Conservation (phyloP, 2,329 filamentous ascomycete genomes). For the Hypoxylon sp. region DNA sequence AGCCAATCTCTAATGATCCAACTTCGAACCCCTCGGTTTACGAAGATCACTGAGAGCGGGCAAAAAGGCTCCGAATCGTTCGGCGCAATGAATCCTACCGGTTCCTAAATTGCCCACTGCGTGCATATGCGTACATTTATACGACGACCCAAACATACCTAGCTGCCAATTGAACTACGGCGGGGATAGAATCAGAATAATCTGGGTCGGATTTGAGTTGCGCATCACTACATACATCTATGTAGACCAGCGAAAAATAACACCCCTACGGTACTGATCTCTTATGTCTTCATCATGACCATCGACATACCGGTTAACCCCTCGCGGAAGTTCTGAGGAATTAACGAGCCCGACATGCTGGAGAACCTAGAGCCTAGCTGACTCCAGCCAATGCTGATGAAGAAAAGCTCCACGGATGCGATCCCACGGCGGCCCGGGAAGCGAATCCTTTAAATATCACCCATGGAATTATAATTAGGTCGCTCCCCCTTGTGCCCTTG, state of each 20-base stretch:
- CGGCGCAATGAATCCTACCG: conserved; percentile 19
- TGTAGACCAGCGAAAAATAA: neutral
- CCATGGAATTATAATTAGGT: conserved; percentile 33
- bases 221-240: neutral
- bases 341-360: conserved; percentile 12
- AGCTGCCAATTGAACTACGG: conserved; percentile 3
- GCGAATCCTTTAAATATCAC: conserved; percentile 31
- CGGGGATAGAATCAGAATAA: neutral
- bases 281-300: neutral
- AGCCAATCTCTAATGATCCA: conserved; percentile 13
- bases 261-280: neutral
- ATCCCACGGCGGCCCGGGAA: conserved; percentile 22
- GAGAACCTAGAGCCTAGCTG: conserved; percentile 10
- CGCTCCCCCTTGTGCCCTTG: neutral
- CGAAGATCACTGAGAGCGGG: conserved; percentile 6
- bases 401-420: conserved; percentile 5
- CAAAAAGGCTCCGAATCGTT: conserved; percentile 5
- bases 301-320: neutral
- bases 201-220: neutral
- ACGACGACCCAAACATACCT: conserved; percentile 1
- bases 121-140: conserved; percentile 21
- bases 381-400: conserved; percentile 15
- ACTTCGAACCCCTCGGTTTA: neutral
- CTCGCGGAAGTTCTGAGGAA: conserved; percentile 1
- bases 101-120: conserved; percentile 3